Evolutionary conservation across 2,329 filamentous ascomycete species (phyloP).

Genomic region (Hypoxylon rubiginosum): DNA sequence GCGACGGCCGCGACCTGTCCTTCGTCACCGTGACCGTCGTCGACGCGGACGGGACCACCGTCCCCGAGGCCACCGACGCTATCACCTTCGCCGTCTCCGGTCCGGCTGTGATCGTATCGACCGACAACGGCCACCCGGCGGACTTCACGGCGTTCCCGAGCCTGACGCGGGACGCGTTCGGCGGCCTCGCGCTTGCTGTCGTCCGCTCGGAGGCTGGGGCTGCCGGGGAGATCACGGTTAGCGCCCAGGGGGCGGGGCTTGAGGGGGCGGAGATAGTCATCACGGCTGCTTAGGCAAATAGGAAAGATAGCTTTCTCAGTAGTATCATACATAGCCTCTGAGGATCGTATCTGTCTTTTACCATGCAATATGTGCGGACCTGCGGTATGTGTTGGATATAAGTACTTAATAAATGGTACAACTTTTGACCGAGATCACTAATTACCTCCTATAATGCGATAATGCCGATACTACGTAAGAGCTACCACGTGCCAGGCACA

Average conservation of each 20-base stretch:
- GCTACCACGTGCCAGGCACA: no score
- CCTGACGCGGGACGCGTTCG: conserved; percentile 55
- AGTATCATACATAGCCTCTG: background rate
- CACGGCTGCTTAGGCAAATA: conserved; percentile 11
- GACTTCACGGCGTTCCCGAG: conserved; percentile 60
- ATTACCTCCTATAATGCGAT: no score
- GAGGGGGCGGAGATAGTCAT: conserved; percentile 15
- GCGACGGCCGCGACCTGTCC: conserved; percentile 60
- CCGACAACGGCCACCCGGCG: conserved; percentile 65
- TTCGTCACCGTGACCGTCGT: conserved; percentile 62
- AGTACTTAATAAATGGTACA: no score
- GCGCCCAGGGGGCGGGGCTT: conserved; percentile 33
- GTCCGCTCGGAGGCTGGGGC: conserved; percentile 49
- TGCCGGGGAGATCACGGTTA: conserved; percentile 38
- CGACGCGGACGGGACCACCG: conserved; percentile 58
- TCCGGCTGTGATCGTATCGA: conserved; percentile 61
- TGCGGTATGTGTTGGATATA: no score
- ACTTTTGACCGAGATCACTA: no score
- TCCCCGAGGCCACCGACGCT: conserved; percentile 57
- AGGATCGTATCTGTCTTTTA: no score
- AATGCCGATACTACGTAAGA: no score
- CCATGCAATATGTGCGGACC: no score
- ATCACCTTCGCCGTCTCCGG: conserved; percentile 61
- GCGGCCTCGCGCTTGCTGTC: conserved; percentile 57
- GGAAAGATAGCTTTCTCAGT: background rate